phyloP scores from a whole-genome alignment of 768 basidiomycete species.

The Boletus pseudopeckii region DNA sequence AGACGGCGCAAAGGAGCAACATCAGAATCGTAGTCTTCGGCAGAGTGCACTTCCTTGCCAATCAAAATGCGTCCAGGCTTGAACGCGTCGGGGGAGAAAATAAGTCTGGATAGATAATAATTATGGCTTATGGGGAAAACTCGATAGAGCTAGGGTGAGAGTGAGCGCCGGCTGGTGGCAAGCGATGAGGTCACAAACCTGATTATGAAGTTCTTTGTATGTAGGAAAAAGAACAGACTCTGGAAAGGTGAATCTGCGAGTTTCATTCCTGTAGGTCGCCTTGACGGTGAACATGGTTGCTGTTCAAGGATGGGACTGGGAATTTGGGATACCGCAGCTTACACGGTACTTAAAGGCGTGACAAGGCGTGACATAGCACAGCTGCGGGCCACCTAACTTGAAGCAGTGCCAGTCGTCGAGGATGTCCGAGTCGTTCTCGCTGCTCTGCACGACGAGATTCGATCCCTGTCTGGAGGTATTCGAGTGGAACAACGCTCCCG shows the following conservation, averaged over 20 bases:
- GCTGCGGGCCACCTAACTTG: neutral
- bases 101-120: constrained; percentile 62
- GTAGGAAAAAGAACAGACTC: constrained; percentile 55
- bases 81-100: constrained; percentile 64
- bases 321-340: constrained; percentile 14
- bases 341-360: constrained; percentile 17
- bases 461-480: constrained; percentile 47
- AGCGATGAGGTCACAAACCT: constrained; percentile 43
- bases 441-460: constrained; percentile 57
- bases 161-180: constrained; percentile 18
- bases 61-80: constrained; percentile 57
- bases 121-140: constrained; percentile 61
- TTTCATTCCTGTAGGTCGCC: constrained; percentile 69
- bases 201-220: constrained; percentile 55
- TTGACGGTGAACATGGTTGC: constrained; percentile 70
- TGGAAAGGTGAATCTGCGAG: constrained; percentile 61
- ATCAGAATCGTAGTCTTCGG: constrained; percentile 53
- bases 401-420: no score
- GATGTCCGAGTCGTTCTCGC: constrained; percentile 22
- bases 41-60: constrained; percentile 54
- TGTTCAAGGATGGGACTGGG: constrained; percentile 16
- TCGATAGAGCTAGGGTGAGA: constrained; percentile 54
- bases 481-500: constrained; percentile 55
- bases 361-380: constrained; percentile 17
- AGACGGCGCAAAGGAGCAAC: constrained; percentile 48